These are phyloP conservation scores for Vitis hybrid DNA, from an alignment of 177 flowering plant genomes.

Conservation along the genomic window DNA sequence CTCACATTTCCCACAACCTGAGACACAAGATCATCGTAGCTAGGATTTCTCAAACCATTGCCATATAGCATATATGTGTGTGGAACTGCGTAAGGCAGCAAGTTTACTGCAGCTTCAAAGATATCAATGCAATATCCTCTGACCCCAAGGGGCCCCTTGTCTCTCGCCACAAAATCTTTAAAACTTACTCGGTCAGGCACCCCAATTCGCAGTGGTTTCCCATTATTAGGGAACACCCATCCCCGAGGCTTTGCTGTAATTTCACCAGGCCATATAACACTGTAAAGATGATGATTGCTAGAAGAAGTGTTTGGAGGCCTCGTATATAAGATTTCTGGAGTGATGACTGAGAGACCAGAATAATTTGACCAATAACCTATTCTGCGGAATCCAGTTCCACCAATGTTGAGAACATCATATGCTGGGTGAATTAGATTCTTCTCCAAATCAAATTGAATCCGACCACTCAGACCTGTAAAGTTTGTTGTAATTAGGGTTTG, in stretches of 20 bases:
- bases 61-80: constrained; percentile 65
- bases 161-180: constrained; percentile 57
- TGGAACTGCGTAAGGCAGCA: constrained; percentile 86
- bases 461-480: constrained; percentile 67
- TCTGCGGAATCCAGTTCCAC: constrained; percentile 50
- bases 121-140: constrained; percentile 86
- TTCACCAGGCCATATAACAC: constrained; percentile 78
- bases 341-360: constrained; percentile 57
- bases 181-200: constrained; percentile 69
- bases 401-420: constrained; percentile 62
- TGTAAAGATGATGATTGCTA: constrained; percentile 47
- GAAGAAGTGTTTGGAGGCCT: constrained; percentile 48
- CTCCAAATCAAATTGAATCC: constrained; percentile 53
- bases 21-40: constrained; percentile 51
- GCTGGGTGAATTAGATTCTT: constrained; percentile 59
- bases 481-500: constrained; percentile 40
- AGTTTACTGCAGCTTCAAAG: constrained; percentile 80
- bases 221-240: constrained; percentile 86
- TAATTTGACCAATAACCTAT: constrained; percentile 80
- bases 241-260: constrained; percentile 54
- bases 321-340: constrained; percentile 57
- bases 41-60: constrained; percentile 66
- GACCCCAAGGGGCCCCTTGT: constrained; percentile 47
- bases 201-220: constrained; percentile 62
- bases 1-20: constrained; percentile 73